Evolutionary conservation across 2,329 filamentous ascomycete genomes (phyloP), one percentile per base, ranked within the genome.

Genomic region (Microdochium bolleyi): DNA sequence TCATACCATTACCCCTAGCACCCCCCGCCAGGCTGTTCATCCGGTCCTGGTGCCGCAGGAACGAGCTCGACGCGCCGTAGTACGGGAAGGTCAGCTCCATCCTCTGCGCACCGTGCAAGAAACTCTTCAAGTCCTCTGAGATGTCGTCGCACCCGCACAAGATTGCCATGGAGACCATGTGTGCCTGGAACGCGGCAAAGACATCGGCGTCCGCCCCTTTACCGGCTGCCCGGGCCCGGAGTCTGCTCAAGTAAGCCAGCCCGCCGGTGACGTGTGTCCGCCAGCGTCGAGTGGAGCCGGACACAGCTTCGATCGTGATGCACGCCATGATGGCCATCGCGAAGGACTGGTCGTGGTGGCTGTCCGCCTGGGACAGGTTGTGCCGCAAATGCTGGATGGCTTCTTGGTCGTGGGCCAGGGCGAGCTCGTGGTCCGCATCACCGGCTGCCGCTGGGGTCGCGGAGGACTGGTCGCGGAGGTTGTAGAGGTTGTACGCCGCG

Each of bases 311-410:
- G 30, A 61, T 55, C 7, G 56, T 55, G 14, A 67, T 66, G 53
- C 70, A 68, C 2, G 70, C 70, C 25, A 73, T 63, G 32, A 71
- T 60, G 52, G 65, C 68, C 70, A 74, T 73, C 2, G 68, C 70
- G 24, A 72, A 66, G 21, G 72, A 62, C 4, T 73, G 61, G 48
- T 58, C 58, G 24, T 53, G 55, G 41, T 61, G 58, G 13, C 54
- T 53, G 46, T 61, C 60, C 7, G 56, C 57, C 32, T 52, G 51
- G 3, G 50, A 49, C 4, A 61, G 52, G 51, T 57, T 61, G 22
- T 59, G 55, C 1, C 60, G 57, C 8, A 62, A 54, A 25, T 62
- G 58, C 27, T 37, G 50, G 13, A 61, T 61, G 30, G 60, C 60
- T 25, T 57, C 54, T 24, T 61, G 54, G 38, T 62, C 60, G 30